Conservation (phyloP, 2,329 filamentous ascomycete species). For the Fusarium irregulare region DNA sequence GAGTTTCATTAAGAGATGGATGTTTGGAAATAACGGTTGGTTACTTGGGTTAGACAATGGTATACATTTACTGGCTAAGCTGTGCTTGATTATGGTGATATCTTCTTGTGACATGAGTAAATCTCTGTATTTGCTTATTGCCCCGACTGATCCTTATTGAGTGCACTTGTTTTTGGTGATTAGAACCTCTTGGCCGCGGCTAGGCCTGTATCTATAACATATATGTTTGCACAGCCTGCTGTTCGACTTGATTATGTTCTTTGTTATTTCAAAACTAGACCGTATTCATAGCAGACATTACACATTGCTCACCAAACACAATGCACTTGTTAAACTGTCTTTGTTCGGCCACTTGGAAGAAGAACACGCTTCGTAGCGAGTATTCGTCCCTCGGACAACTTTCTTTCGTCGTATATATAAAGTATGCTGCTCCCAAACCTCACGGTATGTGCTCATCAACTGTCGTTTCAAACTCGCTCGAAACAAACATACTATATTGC, state of each 20-base stretch:
- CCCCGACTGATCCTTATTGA: too few species aligned
- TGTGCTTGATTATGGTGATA: not conserved
- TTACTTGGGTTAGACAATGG: constrained; percentile 6
- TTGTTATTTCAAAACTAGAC: not conserved
- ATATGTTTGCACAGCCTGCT: not conserved
- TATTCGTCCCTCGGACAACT: too few species aligned
- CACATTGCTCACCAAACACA: not conserved
- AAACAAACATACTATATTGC: not conserved
- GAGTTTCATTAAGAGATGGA: constrained; percentile 69
- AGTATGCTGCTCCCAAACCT: not conserved
- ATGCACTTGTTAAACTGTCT: not conserved
- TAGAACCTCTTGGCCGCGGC: not conserved
- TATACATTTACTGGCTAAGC: not conserved
- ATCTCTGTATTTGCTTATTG: too few species aligned
- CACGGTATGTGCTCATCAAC: not conserved
- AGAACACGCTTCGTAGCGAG: fast-evolving
- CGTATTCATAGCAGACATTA: not conserved
- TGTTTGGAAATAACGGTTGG: not conserved
- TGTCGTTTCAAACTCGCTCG: not conserved
- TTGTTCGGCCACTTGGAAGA: not conserved
- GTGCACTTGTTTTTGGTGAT: not conserved
- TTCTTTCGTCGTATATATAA: not conserved
- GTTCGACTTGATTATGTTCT: not conserved
- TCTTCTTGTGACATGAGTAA: not conserved
- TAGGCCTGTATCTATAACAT: not conserved